These are phyloP conservation scores for Truncatella angustata DNA, from an alignment of 2,329 filamentous ascomycete genomes.

Conservation along the genomic window DNA sequence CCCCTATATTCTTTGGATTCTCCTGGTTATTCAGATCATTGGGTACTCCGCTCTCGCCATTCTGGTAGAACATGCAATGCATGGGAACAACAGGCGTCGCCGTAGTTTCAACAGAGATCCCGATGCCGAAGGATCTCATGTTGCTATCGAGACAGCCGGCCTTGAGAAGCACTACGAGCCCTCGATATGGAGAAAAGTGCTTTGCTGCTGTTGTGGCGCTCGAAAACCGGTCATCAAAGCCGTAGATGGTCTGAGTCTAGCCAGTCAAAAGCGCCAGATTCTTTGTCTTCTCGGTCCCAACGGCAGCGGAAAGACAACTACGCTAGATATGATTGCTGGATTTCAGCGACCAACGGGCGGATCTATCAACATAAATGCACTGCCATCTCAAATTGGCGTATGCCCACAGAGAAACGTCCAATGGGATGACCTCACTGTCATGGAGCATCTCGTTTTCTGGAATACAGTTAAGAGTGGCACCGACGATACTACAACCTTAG, in stretches of 20 bases:
- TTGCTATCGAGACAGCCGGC: slow-evolving; percentile 19
- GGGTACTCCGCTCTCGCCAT: slow-evolving; percentile 30
- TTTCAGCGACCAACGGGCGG: slow-evolving; percentile 60
- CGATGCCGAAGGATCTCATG: slow-evolving; percentile 18
- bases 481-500: slow-evolving; percentile 42
- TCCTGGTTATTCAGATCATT: slow-evolving; percentile 32
- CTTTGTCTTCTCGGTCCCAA: slow-evolving; percentile 68
- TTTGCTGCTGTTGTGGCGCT: slow-evolving; percentile 22
- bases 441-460: slow-evolving; percentile 70
- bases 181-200: slow-evolving; percentile 24
- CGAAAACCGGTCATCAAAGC: slow-evolving; percentile 38
- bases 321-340: slow-evolving; percentile 65
- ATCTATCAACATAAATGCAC: slow-evolving; percentile 55
- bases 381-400: slow-evolving; percentile 50
- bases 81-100: slow-evolving; percentile 33
- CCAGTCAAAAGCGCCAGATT: slow-evolving; percentile 59
- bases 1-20: slow-evolving; percentile 26
- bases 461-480: slow-evolving; percentile 62
- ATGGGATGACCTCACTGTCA: slow-evolving; percentile 70
- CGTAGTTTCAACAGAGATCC: slow-evolving; percentile 18
- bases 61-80: slow-evolving; percentile 28
- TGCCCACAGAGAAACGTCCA: slow-evolving; percentile 77
- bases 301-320: slow-evolving; percentile 70
- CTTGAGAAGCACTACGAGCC: slow-evolving; percentile 33
- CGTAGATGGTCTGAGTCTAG: slow-evolving; percentile 59